These are phyloP conservation scores for Pichia rugopelliculosa DNA, from an alignment of 805 yeast species.

Conservation along the genomic window DNA sequence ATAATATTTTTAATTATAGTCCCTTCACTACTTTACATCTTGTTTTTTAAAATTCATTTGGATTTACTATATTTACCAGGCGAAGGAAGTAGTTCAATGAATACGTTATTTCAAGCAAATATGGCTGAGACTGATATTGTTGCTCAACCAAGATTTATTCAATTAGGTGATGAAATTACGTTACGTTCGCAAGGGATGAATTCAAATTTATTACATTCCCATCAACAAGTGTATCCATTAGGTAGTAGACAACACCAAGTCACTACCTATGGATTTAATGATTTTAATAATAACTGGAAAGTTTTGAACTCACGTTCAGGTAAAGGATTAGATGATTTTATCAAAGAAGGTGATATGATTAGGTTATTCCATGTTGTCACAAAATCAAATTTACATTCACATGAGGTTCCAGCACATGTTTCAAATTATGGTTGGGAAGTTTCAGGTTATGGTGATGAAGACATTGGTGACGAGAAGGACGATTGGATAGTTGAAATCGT, in stretches of 20 bases:
- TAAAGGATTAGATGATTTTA: conserved; percentile 18
- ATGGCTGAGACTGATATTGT: conserved; percentile 59
- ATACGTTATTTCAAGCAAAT: conserved; percentile 85
- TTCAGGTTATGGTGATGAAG: conserved; percentile 63
- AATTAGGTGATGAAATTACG: conserved; percentile 55
- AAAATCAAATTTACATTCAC: conserved; percentile 64
- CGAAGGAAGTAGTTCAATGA: conserved; percentile 85
- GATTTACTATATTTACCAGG: conserved; percentile 68
- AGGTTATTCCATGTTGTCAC: conserved; percentile 59
- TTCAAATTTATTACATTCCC: conserved; percentile 81
- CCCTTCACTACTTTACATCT: conserved; percentile 55
- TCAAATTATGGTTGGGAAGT: conserved; percentile 46
- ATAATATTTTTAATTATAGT: conserved; percentile 52
- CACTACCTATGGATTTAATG: conserved; percentile 87
- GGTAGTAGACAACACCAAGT: conserved; percentile 94
- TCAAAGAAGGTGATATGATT: conserved; percentile 53
- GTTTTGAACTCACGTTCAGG: conserved; percentile 32
- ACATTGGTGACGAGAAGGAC: conserved; percentile 64
- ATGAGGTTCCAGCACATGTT: conserved; percentile 57
- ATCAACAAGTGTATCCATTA: conserved; percentile 75
- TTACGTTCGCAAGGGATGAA: conserved; percentile 65
- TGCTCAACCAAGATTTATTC: conserved; percentile 60
- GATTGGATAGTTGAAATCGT: conserved; percentile 70
- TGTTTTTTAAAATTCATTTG: conserved; percentile 69
- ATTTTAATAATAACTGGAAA: conserved; percentile 73